These are phyloP conservation scores for Rhizopus delemar DNA, from an alignment of 371 early-diverging fungal species.

Conservation along the genomic window DNA sequence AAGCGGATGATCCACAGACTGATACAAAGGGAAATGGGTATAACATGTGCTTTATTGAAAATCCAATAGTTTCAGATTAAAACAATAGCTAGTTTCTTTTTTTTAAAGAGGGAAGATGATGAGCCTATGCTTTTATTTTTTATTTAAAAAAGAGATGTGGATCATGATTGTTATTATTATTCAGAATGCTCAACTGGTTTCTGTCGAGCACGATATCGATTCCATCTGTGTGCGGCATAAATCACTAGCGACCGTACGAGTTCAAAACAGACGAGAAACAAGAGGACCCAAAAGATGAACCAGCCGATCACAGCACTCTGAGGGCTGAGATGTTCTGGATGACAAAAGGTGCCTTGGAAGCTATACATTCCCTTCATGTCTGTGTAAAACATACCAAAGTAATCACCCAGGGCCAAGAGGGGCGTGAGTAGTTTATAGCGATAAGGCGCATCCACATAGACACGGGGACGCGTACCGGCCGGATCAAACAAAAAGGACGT, in stretches of 20 bases:
- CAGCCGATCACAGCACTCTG: constrained; percentile 58
- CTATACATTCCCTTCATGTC: constrained; percentile 71
- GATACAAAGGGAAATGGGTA: no score
- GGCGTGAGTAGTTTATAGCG: constrained; percentile 51
- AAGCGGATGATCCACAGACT: no score
- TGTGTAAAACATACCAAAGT: constrained; percentile 62
- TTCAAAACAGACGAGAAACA: constrained; percentile 37
- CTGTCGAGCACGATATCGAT: no score
- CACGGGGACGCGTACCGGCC: constrained; percentile 61
- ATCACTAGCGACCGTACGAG: constrained; percentile 16
- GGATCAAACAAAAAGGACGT: constrained; percentile 73
- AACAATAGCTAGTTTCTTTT: no score
- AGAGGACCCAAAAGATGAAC: constrained; percentile 62
- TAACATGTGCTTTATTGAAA: no score
- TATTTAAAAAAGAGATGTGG: no score
- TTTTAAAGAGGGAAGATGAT: no score
- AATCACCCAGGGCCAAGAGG: constrained; percentile 55
- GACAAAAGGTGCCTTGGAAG: constrained; percentile 71
- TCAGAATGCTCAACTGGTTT: neutral
- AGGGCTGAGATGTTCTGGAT: constrained; percentile 44
- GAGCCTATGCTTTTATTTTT: no score
- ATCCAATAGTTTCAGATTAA: no score
- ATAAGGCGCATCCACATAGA: constrained; percentile 46
- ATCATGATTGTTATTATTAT: neutral
- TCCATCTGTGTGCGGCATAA: neutral